Conservation (phyloP, 164 flowering plant species). For the Warburgia ugandensis region DNA sequence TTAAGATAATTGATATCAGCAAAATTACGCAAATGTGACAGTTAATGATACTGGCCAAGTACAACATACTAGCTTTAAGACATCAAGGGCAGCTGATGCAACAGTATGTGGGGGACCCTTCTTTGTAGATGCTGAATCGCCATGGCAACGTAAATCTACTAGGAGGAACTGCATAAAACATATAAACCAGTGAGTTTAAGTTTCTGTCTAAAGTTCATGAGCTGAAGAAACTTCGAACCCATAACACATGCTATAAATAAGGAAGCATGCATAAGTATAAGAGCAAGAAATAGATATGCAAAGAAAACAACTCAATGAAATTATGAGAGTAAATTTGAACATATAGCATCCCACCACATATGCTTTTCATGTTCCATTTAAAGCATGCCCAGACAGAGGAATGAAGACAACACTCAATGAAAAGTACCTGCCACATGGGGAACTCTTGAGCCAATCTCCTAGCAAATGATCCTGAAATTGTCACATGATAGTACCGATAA, state of each 20-base stretch:
- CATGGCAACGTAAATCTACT: conserved; percentile 95
- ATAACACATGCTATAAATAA: neutral
- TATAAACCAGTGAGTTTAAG: neutral
- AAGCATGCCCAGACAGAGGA: conserved; percentile 1
- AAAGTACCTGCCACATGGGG: conserved; percentile 89
- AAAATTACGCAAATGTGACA: neutral
- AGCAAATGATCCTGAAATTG: conserved; percentile 73
- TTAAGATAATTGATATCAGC: too few species aligned
- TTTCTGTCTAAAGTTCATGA: neutral
- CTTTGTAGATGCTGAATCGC: conserved; percentile 71
- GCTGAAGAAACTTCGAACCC: neutral
- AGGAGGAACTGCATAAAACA: conserved; percentile 63
- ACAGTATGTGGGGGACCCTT: conserved; percentile 74
- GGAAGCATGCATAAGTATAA: neutral
- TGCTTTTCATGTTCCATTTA: neutral
- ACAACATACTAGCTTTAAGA: conserved; percentile 71
- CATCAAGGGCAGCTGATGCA: conserved; percentile 87
- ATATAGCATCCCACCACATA: neutral
- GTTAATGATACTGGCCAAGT: conserved; percentile 1
- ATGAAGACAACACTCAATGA: neutral
- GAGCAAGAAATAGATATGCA: neutral
- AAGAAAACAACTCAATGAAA: neutral
- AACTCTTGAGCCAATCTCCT: conserved; percentile 81
- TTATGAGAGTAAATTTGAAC: neutral
- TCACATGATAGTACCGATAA: neutral